Percentiles rank a stretch among this genome's conserved stretches.
Evolutionary conservation across 441 rosid genomes (phyloP).

Genomic region (Brassica hybrid): DNA sequence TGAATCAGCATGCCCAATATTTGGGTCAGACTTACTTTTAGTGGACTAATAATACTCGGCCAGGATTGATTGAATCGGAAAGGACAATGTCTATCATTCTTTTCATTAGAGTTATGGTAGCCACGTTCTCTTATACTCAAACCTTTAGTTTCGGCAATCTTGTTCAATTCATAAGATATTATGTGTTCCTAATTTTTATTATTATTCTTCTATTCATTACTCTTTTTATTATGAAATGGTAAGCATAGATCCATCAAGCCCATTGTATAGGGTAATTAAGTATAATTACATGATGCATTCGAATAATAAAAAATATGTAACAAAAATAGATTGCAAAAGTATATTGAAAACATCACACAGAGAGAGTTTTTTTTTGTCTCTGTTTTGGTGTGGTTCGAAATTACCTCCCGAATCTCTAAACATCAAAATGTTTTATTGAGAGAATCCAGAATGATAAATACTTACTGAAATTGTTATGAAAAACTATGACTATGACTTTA

Average conservation of each 20-base stretch:
- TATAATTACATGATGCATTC: not conserved
- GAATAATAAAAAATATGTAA: not conserved
- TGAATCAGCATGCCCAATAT: not conserved
- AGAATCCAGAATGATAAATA: not conserved
- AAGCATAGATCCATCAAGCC: not conserved
- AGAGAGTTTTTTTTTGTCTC: not conserved
- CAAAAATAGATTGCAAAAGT: not conserved
- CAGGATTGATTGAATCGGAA: not conserved
- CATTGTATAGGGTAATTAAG: not conserved
- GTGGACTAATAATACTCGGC: not conserved
- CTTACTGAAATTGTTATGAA: not conserved
- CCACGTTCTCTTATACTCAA: conserved; percentile 28
- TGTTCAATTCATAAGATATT: conserved; percentile 11
- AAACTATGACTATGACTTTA: not conserved
- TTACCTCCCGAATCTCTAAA: not conserved
- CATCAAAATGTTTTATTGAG: not conserved
- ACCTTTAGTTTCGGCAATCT: conserved; percentile 11
- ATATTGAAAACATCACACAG: not conserved
- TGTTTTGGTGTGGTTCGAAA: not conserved
- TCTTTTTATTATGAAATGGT: not conserved
- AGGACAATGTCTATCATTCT: conserved; percentile 14
- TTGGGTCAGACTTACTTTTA: not conserved
- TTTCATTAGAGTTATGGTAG: conserved; percentile 28
- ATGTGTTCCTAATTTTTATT: not conserved
- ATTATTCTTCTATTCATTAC: not conserved